phyloP scores from a whole-genome alignment of 2,329 filamentous ascomycete species.

The Calonectria fujianensis region DNA sequence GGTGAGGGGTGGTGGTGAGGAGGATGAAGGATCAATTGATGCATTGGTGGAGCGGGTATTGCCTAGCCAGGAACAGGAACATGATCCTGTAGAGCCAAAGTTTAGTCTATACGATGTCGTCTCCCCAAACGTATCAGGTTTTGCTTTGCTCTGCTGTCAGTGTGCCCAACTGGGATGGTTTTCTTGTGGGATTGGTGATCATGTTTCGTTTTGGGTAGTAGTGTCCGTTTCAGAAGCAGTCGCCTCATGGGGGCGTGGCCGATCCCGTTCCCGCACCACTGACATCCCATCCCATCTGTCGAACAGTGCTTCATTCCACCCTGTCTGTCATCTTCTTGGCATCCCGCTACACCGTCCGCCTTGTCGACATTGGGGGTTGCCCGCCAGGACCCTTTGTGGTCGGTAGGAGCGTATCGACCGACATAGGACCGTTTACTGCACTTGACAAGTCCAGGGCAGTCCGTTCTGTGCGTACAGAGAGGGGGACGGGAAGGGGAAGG shows the following conservation, averaged over 20 bases:
- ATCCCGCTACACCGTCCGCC: not conserved
- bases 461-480: not conserved
- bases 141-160: conserved; percentile 11
- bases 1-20: not conserved
- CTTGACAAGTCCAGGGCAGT: not conserved
- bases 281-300: conserved; percentile 20
- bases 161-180: not conserved
- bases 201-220: conserved; percentile 36
- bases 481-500: not conserved
- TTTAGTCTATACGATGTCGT: conserved; percentile 4
- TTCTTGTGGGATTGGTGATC: conserved; percentile 22
- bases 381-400: not conserved
- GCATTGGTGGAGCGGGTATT: conserved; percentile 10
- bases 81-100: conserved; percentile 13
- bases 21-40: not conserved
- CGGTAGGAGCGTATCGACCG: conserved; percentile 17
- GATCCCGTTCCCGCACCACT: conserved; percentile 22
- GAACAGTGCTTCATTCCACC: conserved; percentile 4
- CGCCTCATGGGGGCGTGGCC: conserved; percentile 24
- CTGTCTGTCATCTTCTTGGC: conserved; percentile 1
- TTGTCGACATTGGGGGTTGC: conserved; percentile 9
- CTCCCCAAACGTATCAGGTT: conserved; percentile 19
- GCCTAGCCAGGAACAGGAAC: conserved; percentile 18
- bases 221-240: conserved; percentile 27
- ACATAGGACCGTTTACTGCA: conserved; percentile 4